These are phyloP conservation scores for Eucalyptus regnans DNA, from an alignment of 345 rosid genomes.

Conservation along the genomic window DNA sequence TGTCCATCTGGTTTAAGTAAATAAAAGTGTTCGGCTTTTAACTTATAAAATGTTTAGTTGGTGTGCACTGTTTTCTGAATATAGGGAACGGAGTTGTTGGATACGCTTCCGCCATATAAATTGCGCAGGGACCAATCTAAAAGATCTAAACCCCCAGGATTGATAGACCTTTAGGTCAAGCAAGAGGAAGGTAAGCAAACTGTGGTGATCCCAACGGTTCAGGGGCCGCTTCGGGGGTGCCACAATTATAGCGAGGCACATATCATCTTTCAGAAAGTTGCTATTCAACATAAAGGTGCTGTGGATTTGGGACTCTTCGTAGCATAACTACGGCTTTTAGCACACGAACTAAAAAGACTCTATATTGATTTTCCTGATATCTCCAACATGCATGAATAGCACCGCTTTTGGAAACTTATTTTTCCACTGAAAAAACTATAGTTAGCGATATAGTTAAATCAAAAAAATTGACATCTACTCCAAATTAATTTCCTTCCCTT, in stretches of 20 bases:
- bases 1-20: no score
- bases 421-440: background rate
- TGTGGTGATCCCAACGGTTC: no score
- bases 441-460: background rate
- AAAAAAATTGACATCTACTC: background rate
- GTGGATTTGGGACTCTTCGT: background rate
- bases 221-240: no score
- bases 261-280: background rate
- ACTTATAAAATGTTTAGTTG: no score
- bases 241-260: background rate
- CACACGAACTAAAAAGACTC: background rate
- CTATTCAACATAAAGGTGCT: background rate
- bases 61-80: no score
- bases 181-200: no score
- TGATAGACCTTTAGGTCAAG: no score
- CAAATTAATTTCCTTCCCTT: background rate
- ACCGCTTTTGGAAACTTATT: background rate
- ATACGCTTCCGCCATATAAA: no score
- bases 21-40: no score
- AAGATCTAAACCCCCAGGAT: no score
- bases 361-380: background rate
- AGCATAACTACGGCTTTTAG: background rate
- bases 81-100: no score
- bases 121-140: no score
- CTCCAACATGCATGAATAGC: background rate